Evolutionary conservation across 257 asterid genomes (phyloP).

Genomic region (Datura wrightii): DNA sequence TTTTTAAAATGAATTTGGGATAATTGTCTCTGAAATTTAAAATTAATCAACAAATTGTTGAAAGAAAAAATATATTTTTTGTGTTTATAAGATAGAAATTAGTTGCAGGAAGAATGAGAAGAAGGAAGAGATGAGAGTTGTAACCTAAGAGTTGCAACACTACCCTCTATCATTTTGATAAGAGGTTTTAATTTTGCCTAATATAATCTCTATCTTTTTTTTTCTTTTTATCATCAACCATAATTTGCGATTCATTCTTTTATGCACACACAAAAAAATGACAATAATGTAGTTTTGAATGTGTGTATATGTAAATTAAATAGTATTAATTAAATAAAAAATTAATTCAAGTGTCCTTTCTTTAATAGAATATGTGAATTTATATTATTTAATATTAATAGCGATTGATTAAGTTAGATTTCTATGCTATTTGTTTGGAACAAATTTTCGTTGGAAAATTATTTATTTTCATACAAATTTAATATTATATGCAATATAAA

Average conservation of each 20-base stretch:
- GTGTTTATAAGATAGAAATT: neutral
- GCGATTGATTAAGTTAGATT: too few relatives aligned
- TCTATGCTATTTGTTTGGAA: too few relatives aligned
- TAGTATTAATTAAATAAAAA: too few relatives aligned
- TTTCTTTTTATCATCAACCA: neutral
- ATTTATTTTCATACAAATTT: too few relatives aligned
- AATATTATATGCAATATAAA: too few relatives aligned
- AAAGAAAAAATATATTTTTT: neutral
- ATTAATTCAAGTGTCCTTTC: too few relatives aligned
- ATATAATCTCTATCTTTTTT: neutral
- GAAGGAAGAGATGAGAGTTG: neutral
- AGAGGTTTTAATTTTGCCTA: neutral
- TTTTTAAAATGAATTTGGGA: neutral
- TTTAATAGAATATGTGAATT: too few relatives aligned
- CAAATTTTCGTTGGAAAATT: too few relatives aligned
- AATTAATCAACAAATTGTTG: neutral
- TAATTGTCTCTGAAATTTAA: neutral
- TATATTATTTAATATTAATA: too few relatives aligned
- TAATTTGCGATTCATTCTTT: neutral
- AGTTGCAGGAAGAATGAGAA: neutral
- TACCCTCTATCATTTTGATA: neutral
- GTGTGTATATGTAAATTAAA: too few relatives aligned
- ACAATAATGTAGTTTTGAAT: neutral
- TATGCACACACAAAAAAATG: too few relatives aligned
- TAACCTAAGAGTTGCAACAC: slow-evolving; percentile 23